Evolutionary conservation across 805 yeast genomes (phyloP).

Genomic region (Metschnikowia bowlesiae): DNA sequence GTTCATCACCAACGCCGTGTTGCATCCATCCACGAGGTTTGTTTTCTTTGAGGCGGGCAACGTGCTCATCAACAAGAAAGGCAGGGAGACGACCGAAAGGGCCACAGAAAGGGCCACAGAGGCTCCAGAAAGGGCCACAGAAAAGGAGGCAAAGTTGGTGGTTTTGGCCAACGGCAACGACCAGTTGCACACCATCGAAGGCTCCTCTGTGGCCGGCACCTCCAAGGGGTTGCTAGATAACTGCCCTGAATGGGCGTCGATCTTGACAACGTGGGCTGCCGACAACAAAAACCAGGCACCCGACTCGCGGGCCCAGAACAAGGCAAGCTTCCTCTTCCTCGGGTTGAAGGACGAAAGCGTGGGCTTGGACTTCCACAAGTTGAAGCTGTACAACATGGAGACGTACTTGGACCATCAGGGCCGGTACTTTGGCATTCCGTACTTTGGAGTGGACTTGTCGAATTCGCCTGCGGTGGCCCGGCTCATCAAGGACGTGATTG

Average conservation of each 20-base stretch:
- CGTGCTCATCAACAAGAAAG: constrained; percentile 31
- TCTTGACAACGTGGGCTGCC: constrained; percentile 23
- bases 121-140: too few relatives aligned
- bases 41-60: constrained; percentile 35
- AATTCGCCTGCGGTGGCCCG: constrained; percentile 38
- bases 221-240: constrained; percentile 20
- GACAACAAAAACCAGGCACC: constrained; percentile 34
- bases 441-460: constrained; percentile 58
- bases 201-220: constrained; percentile 12
- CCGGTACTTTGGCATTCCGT: constrained; percentile 57
- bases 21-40: constrained; percentile 46
- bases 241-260: constrained; percentile 11
- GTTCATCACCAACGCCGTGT: constrained; percentile 45
- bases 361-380: constrained; percentile 29
- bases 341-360: constrained; percentile 46
- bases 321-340: constrained; percentile 35
- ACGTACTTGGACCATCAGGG: constrained; percentile 42
- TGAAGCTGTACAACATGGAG: constrained; percentile 27
- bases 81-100: constrained; percentile 8
- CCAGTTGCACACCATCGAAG: constrained; percentile 22
- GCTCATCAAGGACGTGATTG: constrained; percentile 27
- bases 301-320: constrained; percentile 34
- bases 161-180: constrained; percentile 33
- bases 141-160: constrained; percentile 23
- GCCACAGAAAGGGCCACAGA: too few relatives aligned